phyloP scores from a whole-genome alignment of 495 filamentous ascomycete species.

The Jackrogersella multiformis region DNA sequence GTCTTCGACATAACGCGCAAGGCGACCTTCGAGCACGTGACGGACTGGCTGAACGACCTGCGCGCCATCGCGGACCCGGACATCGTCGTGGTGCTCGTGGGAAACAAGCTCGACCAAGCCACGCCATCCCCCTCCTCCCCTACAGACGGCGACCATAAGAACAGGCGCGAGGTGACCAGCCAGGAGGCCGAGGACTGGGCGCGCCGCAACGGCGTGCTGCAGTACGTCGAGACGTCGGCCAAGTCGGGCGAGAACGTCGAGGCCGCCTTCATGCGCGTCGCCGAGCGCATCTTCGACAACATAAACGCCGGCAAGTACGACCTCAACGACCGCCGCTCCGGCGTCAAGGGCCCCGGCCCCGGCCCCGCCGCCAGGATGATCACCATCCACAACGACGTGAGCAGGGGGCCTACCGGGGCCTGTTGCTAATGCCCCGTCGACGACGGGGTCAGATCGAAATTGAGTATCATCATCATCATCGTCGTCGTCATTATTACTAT shows the following conservation, averaged over 20 bases:
- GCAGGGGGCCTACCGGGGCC: conserved; percentile 39
- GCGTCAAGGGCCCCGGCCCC: conserved; percentile 74
- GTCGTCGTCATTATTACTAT: too few species aligned
- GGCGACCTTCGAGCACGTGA: conserved; percentile 84
- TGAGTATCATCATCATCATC: too few species aligned
- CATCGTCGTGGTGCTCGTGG: conserved; percentile 92
- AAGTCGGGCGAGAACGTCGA: conserved; percentile 95
- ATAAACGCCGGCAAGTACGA: conserved; percentile 94
- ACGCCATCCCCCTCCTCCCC: conserved; percentile 36
- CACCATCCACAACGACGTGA: conserved; percentile 50
- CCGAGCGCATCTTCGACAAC: conserved; percentile 92
- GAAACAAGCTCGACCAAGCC: conserved; percentile 90
- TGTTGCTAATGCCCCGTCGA: conserved; percentile 41
- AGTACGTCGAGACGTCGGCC: conserved; percentile 95
- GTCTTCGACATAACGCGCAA: conserved; percentile 93
- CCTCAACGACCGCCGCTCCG: conserved; percentile 89
- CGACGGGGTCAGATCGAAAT: too few species aligned
- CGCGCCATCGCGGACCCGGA: conserved; percentile 91
- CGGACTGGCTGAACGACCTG: conserved; percentile 91
- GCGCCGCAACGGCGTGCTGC: conserved; percentile 77
- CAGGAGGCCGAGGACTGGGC: conserved; percentile 92
- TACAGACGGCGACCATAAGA: conserved; percentile 42
- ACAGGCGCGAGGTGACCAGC: conserved; percentile 78
- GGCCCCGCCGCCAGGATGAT: conserved; percentile 61
- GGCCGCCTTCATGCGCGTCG: conserved; percentile 88